Base-by-base conservation (phyloP, 1,284 basidiomycete species). In the Porodaedalea pini region DNA sequence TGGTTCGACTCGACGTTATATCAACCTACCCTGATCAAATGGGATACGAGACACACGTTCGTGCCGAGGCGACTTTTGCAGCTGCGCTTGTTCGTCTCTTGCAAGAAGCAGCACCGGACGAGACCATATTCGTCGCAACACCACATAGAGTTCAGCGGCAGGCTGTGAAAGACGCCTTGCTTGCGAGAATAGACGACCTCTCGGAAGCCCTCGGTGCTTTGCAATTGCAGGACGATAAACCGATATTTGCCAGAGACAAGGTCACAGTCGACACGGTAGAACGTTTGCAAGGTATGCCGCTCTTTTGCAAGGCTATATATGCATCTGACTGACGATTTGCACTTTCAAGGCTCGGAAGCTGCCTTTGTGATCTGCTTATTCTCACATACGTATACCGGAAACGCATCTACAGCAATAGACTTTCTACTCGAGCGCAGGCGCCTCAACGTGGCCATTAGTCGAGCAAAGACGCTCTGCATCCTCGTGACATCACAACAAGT, bases 361-460 rank as follows among this genome's bases (percentile, higher is more conserved):
- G 69, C 73, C 1, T 78, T 79, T 54, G 78, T 80, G 2, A 77
- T 80, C 39, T 79, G 77, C 55, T 64, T 79, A 10, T 78, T 80
- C 63, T 77, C 78, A 13, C 62, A 77, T 23, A 75, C 77, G n/a
- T 69, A 68, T 32, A 65, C 70, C 0, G 66, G 71, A n/a, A 67
- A 68, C 7, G 60, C 69, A 3, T 43, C 57, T 7, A 57, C 51
- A 10, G 54, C 75, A 52, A 68, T 78, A 4, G 67, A 66, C 1
- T 80, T 79, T 60, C 64, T 80, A 7, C 67, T 80, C 15, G 75
- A 78, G 55, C 70, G 78, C 15, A 67, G 78, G 44, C 66, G 78
- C 7, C 63, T 80, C 27, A 80, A 80, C 61, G 78, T 80, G 0
- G 78, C 77, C 4, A 79, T 80, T 44, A 78, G 76, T 63, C 72